Evolutionary conservation across 2,329 filamentous ascomycete species (phyloP).

Genomic region (Hyphodiscus sp.): DNA sequence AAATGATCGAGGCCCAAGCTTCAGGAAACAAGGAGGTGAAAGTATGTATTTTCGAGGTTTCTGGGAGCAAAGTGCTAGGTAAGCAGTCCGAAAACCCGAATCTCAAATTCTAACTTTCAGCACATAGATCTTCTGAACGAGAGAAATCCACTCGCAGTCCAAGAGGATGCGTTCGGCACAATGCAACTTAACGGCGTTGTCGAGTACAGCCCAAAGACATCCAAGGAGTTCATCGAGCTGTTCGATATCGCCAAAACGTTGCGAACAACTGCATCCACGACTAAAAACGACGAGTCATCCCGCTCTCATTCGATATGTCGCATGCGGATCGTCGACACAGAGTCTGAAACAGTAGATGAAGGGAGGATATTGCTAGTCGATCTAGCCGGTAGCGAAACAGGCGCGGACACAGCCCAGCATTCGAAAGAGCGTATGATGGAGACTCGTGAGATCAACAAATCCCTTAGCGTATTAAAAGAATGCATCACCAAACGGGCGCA

Average conservation of each 20-base stretch:
- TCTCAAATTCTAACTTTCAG: slow-evolving; percentile 34
- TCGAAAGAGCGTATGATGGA: slow-evolving; percentile 82
- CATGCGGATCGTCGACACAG: slow-evolving; percentile 35
- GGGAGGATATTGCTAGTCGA: slow-evolving; percentile 42
- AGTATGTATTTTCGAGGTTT: slow-evolving; percentile 85
- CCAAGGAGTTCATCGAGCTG: slow-evolving; percentile 66
- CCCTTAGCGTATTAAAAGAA: slow-evolving; percentile 65
- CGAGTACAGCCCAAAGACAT: slow-evolving; percentile 27
- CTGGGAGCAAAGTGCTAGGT: slow-evolving; percentile 61
- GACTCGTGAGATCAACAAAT: slow-evolving; percentile 97
- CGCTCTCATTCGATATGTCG: slow-evolving; percentile 44
- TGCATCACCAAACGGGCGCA: slow-evolving; percentile 53
- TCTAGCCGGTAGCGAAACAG: slow-evolving; percentile 52
- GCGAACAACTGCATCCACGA: slow-evolving; percentile 33
- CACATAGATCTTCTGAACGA: slow-evolving; percentile 40
- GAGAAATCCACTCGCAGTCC: slow-evolving; percentile 36
- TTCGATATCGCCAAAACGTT: slow-evolving; percentile 61
- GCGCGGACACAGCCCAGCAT: slow-evolving; percentile 79
- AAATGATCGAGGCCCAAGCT: slow-evolving; percentile 32
- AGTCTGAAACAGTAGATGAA: slow-evolving; percentile 28
- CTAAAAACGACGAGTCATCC: slow-evolving; percentile 41
- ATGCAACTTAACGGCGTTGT: slow-evolving; percentile 38
- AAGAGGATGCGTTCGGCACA: slow-evolving; percentile 39
- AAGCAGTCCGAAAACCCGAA: not conserved
- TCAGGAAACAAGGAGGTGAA: slow-evolving; percentile 84